Evolutionary conservation across 1,284 basidiomycete species (phyloP).

Genomic region (Naganishia liquefaciens): DNA sequence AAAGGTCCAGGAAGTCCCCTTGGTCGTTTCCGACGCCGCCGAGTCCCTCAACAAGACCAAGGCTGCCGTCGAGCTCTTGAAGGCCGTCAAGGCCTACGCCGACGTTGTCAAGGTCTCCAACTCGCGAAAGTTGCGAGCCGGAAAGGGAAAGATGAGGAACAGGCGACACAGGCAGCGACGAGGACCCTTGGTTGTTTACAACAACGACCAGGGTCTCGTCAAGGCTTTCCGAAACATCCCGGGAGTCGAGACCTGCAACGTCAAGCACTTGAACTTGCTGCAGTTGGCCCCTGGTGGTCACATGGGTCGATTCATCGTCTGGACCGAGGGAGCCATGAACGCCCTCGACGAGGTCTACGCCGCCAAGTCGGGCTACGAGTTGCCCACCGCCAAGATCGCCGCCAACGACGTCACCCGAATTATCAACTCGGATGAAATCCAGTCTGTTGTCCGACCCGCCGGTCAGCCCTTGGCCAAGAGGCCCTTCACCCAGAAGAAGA

Average conservation of each 20-base stretch:
- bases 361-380: constrained; percentile 86
- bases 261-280: constrained; percentile 92
- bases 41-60: constrained; percentile 96
- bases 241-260: constrained; percentile 96
- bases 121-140: constrained; percentile 94
- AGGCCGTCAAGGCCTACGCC: constrained; percentile 83
- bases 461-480: constrained; percentile 62
- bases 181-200: constrained; percentile 96
- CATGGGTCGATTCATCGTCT: constrained; percentile 98
- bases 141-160: constrained; percentile 97
- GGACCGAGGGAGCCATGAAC: constrained; percentile 94
- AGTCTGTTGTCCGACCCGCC: constrained; percentile 84
- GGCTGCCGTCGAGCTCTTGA: constrained; percentile 92
- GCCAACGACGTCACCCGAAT: constrained; percentile 96
- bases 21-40: constrained; percentile 77
- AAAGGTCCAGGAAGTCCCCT: constrained; percentile 93
- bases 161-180: constrained; percentile 96
- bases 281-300: constrained; percentile 99
- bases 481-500: constrained; percentile 99
- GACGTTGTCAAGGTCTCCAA: constrained; percentile 98
- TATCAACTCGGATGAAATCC: constrained; percentile 97
- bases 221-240: constrained; percentile 99
- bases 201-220: constrained; percentile 96
- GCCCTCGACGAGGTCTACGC: constrained; percentile 93
- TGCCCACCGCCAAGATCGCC: constrained; percentile 92